phyloP scores from a whole-genome alignment of 192 early-diverging fungal genomes.

The Entomortierella chlamydospora region DNA sequence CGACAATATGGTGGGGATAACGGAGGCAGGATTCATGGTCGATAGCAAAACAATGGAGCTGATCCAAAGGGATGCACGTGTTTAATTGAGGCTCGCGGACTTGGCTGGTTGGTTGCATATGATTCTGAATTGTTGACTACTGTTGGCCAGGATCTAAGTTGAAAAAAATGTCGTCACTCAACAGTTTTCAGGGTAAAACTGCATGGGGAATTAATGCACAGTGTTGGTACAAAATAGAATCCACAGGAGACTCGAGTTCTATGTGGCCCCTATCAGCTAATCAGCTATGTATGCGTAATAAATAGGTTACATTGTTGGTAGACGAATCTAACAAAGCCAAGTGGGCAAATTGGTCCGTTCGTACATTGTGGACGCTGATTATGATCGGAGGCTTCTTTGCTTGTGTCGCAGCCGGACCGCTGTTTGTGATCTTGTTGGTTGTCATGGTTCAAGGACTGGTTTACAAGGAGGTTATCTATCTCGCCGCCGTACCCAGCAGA shows the following conservation, averaged over 20 bases:
- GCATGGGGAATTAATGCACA: not conserved
- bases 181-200: not conserved
- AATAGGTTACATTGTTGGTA: slow-evolving; percentile 53
- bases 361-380: slow-evolving; percentile 86
- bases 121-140: too few relatives aligned
- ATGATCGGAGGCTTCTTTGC: slow-evolving; percentile 90
- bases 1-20: too few relatives aligned
- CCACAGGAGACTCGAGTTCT: not conserved
- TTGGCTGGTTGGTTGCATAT: too few relatives aligned
- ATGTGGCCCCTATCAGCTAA: too few relatives aligned
- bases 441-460: slow-evolving; percentile 86
- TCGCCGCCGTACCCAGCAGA: slow-evolving; percentile 85
- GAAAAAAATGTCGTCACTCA: not conserved
- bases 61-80: too few relatives aligned
- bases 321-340: slow-evolving; percentile 61
- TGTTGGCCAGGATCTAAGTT: not conserved
- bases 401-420: slow-evolving; percentile 81
- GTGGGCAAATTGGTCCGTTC: slow-evolving; percentile 87
- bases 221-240: not conserved
- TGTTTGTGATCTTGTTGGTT: slow-evolving; percentile 89
- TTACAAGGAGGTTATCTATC: slow-evolving; percentile 93
- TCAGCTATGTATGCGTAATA: not conserved
- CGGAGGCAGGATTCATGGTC: too few relatives aligned
- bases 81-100: too few relatives aligned
- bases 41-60: too few relatives aligned